phyloP scores from a whole-genome alignment of 139 green algal species.

The Chlamydomonas applanata region DNA sequence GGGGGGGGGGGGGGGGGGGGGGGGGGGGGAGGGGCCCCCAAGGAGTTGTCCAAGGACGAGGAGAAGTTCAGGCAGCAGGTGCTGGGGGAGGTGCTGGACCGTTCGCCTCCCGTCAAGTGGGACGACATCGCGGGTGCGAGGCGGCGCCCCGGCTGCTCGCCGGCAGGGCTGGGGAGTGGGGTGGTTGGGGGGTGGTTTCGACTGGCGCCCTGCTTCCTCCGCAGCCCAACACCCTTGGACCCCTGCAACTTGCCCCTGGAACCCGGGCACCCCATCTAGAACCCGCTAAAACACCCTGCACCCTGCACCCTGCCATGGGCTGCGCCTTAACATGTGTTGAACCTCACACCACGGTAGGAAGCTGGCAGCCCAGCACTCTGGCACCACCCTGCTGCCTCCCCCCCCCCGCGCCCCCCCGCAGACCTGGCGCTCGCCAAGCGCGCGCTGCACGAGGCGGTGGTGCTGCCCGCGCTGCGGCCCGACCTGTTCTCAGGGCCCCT shows the following conservation, averaged over 20 bases:
- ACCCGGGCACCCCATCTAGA: background rate
- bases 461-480: conserved; percentile 75
- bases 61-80: conserved; percentile 50
- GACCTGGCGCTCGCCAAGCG: conserved; percentile 10
- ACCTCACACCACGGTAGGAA: too few species aligned
- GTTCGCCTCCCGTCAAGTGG: conserved; percentile 53
- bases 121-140: conserved; percentile 62
- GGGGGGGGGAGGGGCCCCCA: background rate
- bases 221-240: background rate
- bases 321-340: too few species aligned
- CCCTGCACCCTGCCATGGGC: too few species aligned
- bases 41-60: background rate
- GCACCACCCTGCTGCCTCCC: too few species aligned
- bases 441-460: conserved; percentile 76
- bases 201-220: background rate
- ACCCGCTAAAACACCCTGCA: background rate
- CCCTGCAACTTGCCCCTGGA: background rate
- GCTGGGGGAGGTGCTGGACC: conserved; percentile 65
- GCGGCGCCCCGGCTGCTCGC: background rate
- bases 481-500: conserved; percentile 55
- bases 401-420: background rate
- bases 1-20: too few species aligned
- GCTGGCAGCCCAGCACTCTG: too few species aligned
- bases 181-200: background rate
- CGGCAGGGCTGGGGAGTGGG: background rate